These are phyloP conservation scores for Prunus padus DNA, from an alignment of 306 rosid species.

Conservation along the genomic window DNA sequence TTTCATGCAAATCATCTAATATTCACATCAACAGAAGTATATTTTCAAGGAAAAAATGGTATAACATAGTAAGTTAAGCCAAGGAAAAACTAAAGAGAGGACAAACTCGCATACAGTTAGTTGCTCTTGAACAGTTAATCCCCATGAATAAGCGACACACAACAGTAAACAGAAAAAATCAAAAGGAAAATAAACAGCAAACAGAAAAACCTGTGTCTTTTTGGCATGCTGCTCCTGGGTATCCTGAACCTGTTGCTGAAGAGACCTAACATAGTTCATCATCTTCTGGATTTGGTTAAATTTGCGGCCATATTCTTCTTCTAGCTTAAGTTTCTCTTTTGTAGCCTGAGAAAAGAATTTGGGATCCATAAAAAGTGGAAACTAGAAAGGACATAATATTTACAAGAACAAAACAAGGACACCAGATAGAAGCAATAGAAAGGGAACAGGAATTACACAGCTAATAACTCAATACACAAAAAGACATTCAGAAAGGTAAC, in stretches of 20 bases:
- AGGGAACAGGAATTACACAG: neutral
- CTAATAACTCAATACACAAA: neutral
- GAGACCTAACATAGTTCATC: constrained; percentile 37
- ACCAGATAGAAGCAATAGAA: neutral
- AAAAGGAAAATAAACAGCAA: constrained; percentile 2
- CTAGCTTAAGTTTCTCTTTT: constrained; percentile 53
- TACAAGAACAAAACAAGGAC: neutral
- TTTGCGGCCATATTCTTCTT: constrained; percentile 50
- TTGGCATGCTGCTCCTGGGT: constrained; percentile 59
- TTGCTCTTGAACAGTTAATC: neutral
- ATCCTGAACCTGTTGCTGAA: constrained; percentile 64
- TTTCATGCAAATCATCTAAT: neutral
- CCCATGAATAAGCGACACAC: neutral
- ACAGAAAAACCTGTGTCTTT: constrained; percentile 64
- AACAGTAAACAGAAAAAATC: constrained; percentile 4
- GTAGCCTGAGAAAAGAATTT: constrained; percentile 51
- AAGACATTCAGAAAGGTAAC: neutral
- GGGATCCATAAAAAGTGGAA: constrained; percentile 22
- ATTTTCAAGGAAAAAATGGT: neutral
- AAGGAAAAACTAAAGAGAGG: neutral
- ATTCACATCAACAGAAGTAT: neutral
- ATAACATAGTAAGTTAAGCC: neutral
- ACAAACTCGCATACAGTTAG: neutral
- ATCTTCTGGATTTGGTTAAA: constrained; percentile 42
- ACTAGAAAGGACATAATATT: constrained; percentile 12